Evolutionary conservation across 2,329 filamentous ascomycete genomes (phyloP).

Genomic region (Penicillium brasilianum): DNA sequence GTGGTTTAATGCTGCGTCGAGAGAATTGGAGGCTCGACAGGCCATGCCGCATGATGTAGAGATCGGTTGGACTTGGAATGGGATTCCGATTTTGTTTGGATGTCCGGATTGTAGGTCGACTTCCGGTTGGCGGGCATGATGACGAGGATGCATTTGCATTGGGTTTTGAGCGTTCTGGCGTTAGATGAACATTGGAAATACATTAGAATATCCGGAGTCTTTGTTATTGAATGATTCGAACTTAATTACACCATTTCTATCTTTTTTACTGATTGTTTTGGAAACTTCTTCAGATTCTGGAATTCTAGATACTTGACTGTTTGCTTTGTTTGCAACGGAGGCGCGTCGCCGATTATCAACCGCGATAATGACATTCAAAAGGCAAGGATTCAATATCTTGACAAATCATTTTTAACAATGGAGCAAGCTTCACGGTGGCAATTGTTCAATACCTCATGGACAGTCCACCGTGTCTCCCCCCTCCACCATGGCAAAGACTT

Average conservation of each 20-base stretch:
- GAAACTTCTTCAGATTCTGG: no score
- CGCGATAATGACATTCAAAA: slow-evolving; percentile 12
- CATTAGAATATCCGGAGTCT: slow-evolving; percentile 1
- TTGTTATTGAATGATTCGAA: background rate
- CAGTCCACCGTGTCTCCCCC: slow-evolving; percentile 59
- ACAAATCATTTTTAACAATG: slow-evolving; percentile 29
- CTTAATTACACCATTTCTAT: background rate
- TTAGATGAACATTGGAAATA: slow-evolving; percentile 12
- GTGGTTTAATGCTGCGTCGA: slow-evolving; percentile 46
- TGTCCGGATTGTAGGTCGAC: slow-evolving; percentile 40
- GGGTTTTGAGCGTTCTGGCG: slow-evolving; percentile 23
- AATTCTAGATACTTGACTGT: slow-evolving; percentile 11
- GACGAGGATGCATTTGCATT: slow-evolving; percentile 4
- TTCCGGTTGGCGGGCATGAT: slow-evolving; percentile 41
- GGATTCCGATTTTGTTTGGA: slow-evolving; percentile 43
- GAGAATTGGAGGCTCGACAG: slow-evolving; percentile 37
- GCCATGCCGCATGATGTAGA: slow-evolving; percentile 42
- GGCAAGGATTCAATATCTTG: background rate
- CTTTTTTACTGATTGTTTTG: background rate
- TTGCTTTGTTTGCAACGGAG: slow-evolving; percentile 29
- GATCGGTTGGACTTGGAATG: slow-evolving; percentile 40
- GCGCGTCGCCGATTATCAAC: slow-evolving; percentile 21
- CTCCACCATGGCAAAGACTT: slow-evolving; percentile 54
- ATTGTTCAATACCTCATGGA: slow-evolving; percentile 60
- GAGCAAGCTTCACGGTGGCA: slow-evolving; percentile 39